Percentiles rank a stretch among this genome's conserved stretches.
phyloP scores from a whole-genome alignment of 2,329 filamentous ascomycete species.

The Ophiostoma novo-ulmi region DNA sequence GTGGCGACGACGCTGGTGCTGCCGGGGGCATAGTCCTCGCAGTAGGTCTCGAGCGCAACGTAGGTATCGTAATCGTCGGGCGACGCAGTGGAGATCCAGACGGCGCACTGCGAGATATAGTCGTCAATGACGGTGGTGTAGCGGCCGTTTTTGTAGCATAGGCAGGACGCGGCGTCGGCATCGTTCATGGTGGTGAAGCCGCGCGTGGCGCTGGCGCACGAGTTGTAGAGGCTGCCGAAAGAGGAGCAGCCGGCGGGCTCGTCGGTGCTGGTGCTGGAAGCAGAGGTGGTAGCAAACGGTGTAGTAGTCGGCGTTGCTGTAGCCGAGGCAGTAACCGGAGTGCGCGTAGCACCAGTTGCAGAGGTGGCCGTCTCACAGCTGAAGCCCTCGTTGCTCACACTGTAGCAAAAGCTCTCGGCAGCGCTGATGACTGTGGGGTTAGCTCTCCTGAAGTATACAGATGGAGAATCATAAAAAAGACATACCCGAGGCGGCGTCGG shows the following conservation, averaged over 20 bases:
- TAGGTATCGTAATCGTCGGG: conserved; percentile 26
- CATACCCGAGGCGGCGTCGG: conserved; percentile 22
- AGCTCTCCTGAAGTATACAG: neutral
- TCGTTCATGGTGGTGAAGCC: conserved; percentile 23
- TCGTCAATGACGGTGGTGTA: conserved; percentile 30
- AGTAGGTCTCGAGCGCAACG: conserved; percentile 26
- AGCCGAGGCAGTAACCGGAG: neutral
- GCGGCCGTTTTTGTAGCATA: conserved; percentile 28
- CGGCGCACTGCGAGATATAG: conserved; percentile 28
- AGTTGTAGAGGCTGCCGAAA: conserved; percentile 26
- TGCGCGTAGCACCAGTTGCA: neutral
- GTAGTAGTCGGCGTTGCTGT: neutral
- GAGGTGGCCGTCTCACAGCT: conserved; percentile 17
- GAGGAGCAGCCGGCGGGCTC: conserved; percentile 30
- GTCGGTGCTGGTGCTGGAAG: conserved; percentile 1
- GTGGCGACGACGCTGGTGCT: neutral
- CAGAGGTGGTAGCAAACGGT: neutral
- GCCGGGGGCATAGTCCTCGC: conserved; percentile 22
- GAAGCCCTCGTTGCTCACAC: conserved; percentile 19
- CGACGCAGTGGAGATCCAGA: conserved; percentile 27
- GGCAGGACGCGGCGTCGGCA: conserved; percentile 27
- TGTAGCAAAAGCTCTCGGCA: conserved; percentile 20
- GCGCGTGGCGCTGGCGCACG: conserved; percentile 26
- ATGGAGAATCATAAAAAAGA: neutral
- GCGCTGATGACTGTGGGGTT: conserved; percentile 18